Conservation (phyloP, 148 eudicot genomes). For the Hydrangea macrophylla region DNA sequence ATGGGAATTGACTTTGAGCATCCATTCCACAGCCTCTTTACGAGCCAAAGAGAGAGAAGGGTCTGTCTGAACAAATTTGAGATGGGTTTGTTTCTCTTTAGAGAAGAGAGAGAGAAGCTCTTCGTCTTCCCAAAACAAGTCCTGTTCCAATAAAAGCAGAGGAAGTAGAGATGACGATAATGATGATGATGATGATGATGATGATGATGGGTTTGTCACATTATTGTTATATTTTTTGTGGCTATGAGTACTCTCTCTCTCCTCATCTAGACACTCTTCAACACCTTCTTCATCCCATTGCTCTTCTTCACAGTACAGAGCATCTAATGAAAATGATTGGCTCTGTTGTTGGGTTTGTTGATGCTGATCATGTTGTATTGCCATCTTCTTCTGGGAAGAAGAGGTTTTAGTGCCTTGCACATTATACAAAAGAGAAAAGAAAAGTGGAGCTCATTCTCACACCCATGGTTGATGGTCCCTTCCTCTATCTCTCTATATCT, state of each 20-base stretch:
- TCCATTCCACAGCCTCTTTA: constrained; percentile 65
- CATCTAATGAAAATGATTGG: constrained; percentile 42
- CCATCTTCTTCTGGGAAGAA: constrained; percentile 31
- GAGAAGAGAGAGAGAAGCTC: constrained; percentile 51
- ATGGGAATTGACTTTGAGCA: constrained; percentile 52
- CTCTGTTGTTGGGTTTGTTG: constrained; percentile 17
- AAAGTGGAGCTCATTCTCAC: constrained; percentile 16
- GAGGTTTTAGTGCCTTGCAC: constrained; percentile 18
- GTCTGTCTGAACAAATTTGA: constrained; percentile 3
- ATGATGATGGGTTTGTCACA: constrained; percentile 2
- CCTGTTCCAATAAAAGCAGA: constrained; percentile 36
- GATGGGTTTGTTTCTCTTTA: constrained; percentile 40
- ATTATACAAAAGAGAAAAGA: constrained; percentile 24
- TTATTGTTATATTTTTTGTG: background rate
- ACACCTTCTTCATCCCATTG: constrained; percentile 30
- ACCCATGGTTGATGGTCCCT: constrained; percentile 15
- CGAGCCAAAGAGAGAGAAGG: constrained; percentile 20
- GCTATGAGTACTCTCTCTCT: background rate
- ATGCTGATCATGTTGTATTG: constrained; percentile 22
- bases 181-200: too few species aligned
- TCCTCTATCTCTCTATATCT: constrained; percentile 18
- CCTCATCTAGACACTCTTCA: constrained; percentile 1
- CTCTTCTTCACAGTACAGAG: constrained; percentile 70
- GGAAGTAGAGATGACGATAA: constrained; percentile 27
- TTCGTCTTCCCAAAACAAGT: constrained; percentile 63